Percentiles rank a stretch among this genome's conserved stretches.
Evolutionary conservation across 805 yeast species (phyloP).

Genomic region (Myxozyma nipponensis): DNA sequence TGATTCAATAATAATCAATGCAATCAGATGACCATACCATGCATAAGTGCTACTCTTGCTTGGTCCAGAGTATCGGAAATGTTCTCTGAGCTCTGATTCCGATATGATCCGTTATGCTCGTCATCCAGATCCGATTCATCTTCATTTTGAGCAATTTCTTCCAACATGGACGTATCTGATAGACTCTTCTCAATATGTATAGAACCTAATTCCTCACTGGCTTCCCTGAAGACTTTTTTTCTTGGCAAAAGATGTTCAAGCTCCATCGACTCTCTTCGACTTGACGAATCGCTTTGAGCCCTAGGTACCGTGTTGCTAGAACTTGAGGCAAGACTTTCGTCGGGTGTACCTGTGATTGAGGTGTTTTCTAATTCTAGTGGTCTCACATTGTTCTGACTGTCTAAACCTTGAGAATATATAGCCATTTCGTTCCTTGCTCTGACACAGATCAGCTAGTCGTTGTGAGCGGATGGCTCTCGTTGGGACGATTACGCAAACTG

Average conservation of each 20-base stretch:
- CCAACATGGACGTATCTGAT: not conserved
- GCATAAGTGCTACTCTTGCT: not conserved
- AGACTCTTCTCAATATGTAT: not conserved
- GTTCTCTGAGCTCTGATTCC: not conserved
- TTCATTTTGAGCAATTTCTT: not conserved
- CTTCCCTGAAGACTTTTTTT: conserved; percentile 16
- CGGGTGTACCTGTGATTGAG: too few species aligned
- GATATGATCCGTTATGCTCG: not conserved
- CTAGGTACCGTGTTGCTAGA: too few species aligned
- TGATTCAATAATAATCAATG: too few species aligned
- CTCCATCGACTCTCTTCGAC: conserved; percentile 18
- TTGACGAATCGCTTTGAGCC: too few species aligned
- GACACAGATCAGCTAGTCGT: too few species aligned
- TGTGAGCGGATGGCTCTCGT: too few species aligned
- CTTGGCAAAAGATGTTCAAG: conserved; percentile 21
- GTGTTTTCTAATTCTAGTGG: too few species aligned
- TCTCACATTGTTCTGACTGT: too few species aligned
- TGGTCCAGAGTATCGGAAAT: not conserved
- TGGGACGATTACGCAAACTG: too few species aligned
- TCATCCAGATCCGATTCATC: not conserved
- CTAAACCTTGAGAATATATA: too few species aligned
- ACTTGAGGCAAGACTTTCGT: too few species aligned
- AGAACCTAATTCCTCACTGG: not conserved
- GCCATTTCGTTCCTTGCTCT: too few species aligned
- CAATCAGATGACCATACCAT: not conserved